Percentiles rank a stretch among this genome's conserved stretches.
Evolutionary conservation across 1,284 basidiomycete genomes (phyloP).

Genomic region (Moniliophthora roreri): DNA sequence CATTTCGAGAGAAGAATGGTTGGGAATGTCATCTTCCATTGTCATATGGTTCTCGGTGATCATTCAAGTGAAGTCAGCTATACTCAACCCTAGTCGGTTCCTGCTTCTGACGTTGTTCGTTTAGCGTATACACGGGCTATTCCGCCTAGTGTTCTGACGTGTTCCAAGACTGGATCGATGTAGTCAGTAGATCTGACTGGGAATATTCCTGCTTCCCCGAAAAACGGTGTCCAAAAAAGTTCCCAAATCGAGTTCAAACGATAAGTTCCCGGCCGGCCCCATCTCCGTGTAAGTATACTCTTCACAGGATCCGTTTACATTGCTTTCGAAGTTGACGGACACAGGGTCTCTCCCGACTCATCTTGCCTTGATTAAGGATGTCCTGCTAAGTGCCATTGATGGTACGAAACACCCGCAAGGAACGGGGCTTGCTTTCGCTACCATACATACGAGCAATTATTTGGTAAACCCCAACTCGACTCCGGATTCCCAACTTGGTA

Average conservation of each 20-base stretch:
- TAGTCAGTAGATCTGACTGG: slow-evolving; percentile 12
- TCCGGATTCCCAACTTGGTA: slow-evolving; percentile 29
- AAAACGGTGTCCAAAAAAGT: slow-evolving; percentile 2
- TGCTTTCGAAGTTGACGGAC: slow-evolving; percentile 12
- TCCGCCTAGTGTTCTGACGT: slow-evolving; percentile 9
- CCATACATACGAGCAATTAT: slow-evolving; percentile 18
- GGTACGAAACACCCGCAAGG: slow-evolving; percentile 12
- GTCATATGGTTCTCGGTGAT: slow-evolving; percentile 8
- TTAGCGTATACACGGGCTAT: slow-evolving; percentile 10
- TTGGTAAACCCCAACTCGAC: slow-evolving; percentile 19
- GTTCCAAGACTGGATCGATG: slow-evolving; percentile 5
- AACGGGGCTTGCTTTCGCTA: slow-evolving; percentile 17
- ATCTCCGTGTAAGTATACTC: slow-evolving; percentile 8
- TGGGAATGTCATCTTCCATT: slow-evolving; percentile 10
- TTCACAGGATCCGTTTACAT: slow-evolving; percentile 2
- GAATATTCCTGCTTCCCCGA: slow-evolving; percentile 3
- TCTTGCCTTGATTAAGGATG: slow-evolving; percentile 17
- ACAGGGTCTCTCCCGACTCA: slow-evolving; percentile 9
- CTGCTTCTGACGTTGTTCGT: slow-evolving; percentile 12
- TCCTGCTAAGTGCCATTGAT: slow-evolving; percentile 15
- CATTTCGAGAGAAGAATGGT: neutral
- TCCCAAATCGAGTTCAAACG: neutral
- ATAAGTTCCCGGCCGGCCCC: slow-evolving; percentile 8
- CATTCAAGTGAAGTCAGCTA: slow-evolving; percentile 3
- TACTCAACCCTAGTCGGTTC: slow-evolving; percentile 11